Evolutionary conservation across 2,329 filamentous ascomycete genomes (phyloP).

Genomic region (Claviceps citrina): DNA sequence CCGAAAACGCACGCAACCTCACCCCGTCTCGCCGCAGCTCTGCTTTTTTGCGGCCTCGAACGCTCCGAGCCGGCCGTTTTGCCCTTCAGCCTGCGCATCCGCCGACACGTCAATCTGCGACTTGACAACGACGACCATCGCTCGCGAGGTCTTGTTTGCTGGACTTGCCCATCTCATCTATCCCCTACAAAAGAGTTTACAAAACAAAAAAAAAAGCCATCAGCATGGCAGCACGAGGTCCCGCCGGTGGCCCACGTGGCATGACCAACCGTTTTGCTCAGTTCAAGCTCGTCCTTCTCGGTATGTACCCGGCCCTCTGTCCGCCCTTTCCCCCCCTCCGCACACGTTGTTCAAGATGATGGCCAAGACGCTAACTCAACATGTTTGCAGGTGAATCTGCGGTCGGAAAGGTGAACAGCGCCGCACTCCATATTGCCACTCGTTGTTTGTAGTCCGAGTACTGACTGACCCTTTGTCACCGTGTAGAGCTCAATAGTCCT

Average conservation of each 20-base stretch:
- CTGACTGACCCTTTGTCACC: constrained; percentile 7
- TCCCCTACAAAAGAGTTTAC: neutral
- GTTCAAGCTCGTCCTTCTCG: constrained; percentile 95
- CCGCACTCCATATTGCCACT: neutral
- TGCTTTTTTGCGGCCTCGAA: neutral
- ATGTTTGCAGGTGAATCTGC: constrained; percentile 71
- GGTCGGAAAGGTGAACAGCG: constrained; percentile 70
- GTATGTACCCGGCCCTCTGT: constrained; percentile 36
- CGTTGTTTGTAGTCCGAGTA: constrained; percentile 5
- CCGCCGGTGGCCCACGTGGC: constrained; percentile 42
- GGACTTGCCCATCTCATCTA: neutral
- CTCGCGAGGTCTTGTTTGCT: neutral
- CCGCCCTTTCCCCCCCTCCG: neutral
- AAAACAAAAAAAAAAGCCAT: neutral
- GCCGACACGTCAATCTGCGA: neutral
- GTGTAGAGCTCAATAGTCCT: constrained; percentile 85
- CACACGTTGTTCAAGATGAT: neutral
- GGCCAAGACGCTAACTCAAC: constrained; percentile 7
- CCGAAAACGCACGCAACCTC: neutral
- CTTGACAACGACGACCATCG: neutral
- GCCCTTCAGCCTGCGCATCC: neutral
- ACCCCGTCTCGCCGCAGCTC: constrained; percentile 1
- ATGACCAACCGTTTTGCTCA: constrained; percentile 83
- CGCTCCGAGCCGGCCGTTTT: neutral
- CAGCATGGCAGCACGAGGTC: constrained; percentile 72